phyloP scores from a whole-genome alignment of 495 filamentous ascomycete genomes.

The Aspergillus olivimuriae region DNA sequence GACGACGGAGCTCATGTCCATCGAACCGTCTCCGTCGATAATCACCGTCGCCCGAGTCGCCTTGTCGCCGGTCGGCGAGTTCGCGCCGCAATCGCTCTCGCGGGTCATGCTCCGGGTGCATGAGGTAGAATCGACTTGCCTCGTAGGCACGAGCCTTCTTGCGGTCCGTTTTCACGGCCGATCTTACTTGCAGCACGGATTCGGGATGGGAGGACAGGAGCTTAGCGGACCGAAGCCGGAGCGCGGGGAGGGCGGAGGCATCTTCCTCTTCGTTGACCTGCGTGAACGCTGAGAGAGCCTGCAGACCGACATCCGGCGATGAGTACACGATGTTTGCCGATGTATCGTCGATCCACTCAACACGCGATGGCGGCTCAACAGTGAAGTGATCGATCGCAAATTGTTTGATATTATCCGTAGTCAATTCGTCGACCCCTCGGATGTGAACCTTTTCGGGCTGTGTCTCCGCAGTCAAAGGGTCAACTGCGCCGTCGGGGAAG shows the following conservation, averaged over 20 bases:
- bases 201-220: constrained; percentile 58
- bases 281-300: constrained; percentile 63
- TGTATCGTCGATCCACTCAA: constrained; percentile 95
- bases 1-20: constrained; percentile 47
- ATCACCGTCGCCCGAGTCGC: constrained; percentile 53
- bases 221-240: constrained; percentile 56
- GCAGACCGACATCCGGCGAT: constrained; percentile 57
- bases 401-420: constrained; percentile 64
- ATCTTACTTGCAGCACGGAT: constrained; percentile 61
- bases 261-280: constrained; percentile 34
- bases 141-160: constrained; percentile 72
- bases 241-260: constrained; percentile 34
- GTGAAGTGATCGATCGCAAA: constrained; percentile 63
- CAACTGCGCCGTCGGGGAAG: constrained; percentile 15
- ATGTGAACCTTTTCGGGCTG: constrained; percentile 67
- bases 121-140: constrained; percentile 81
- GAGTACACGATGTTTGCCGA: constrained; percentile 82
- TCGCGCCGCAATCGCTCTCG: constrained; percentile 57
- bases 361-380: constrained; percentile 42
- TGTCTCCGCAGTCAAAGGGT: constrained; percentile 27
- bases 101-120: constrained; percentile 84
- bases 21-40: constrained; percentile 53
- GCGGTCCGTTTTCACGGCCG: constrained; percentile 66
- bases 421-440: constrained; percentile 74
- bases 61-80: constrained; percentile 41